Percentiles rank a stretch among this genome's conserved stretches.
phyloP scores from a whole-genome alignment of 2,329 filamentous ascomycete species.

The Botrytis byssoidea region DNA sequence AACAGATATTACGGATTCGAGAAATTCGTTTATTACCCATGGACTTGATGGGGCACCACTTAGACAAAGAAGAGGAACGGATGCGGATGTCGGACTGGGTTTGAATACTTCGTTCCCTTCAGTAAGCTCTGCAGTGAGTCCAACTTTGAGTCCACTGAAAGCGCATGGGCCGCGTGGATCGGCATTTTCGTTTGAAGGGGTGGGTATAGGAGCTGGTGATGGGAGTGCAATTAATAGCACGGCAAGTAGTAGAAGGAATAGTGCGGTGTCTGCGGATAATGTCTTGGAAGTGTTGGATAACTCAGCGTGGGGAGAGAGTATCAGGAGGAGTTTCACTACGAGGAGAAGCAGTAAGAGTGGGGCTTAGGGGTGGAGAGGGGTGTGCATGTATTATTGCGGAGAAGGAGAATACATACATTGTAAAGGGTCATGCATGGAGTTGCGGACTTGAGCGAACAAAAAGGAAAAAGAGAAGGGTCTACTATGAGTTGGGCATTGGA shows the following conservation, averaged over 20 bases:
- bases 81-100: slow-evolving; percentile 17
- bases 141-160: slow-evolving; percentile 28
- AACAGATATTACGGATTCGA: slow-evolving; percentile 29
- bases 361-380: neutral
- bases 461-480: neutral
- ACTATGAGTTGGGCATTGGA: neutral
- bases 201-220: slow-evolving; percentile 17
- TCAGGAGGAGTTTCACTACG: slow-evolving; percentile 79
- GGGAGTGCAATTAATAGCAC: slow-evolving; percentile 28
- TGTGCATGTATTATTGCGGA: neutral
- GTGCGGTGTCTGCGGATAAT: slow-evolving; percentile 70
- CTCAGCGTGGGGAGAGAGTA: slow-evolving; percentile 90
- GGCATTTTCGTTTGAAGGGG: slow-evolving; percentile 36
- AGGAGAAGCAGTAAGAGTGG: slow-evolving; percentile 43
- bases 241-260: slow-evolving; percentile 60
- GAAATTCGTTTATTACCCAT: slow-evolving; percentile 36
- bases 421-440: neutral
- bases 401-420: neutral
- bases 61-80: slow-evolving; percentile 30
- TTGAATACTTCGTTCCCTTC: slow-evolving; percentile 23
- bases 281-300: slow-evolving; percentile 84
- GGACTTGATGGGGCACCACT: slow-evolving; percentile 34
- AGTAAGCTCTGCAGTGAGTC: slow-evolving; percentile 26
- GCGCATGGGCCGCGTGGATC: slow-evolving; percentile 41
- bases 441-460: neutral